phyloP scores from a whole-genome alignment of 2,329 filamentous ascomycete species.

The Aspergillus eucalypticola region DNA sequence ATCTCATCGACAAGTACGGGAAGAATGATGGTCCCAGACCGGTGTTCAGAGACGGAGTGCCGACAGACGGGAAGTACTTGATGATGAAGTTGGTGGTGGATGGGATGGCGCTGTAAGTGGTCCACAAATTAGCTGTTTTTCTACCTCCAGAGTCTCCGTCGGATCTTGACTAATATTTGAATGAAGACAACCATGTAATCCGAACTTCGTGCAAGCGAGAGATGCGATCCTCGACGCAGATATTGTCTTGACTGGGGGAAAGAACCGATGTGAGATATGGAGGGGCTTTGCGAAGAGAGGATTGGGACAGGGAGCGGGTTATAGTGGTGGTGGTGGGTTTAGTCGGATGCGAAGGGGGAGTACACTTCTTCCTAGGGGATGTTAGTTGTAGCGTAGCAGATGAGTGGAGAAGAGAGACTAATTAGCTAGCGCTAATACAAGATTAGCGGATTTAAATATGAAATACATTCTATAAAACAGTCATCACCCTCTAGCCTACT shows the following conservation, averaged over 20 bases:
- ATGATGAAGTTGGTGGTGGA: slow-evolving; percentile 20
- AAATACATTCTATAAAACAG: too few species aligned
- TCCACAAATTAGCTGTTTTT: too few species aligned
- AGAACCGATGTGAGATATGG: slow-evolving; percentile 21
- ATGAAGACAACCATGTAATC: slow-evolving; percentile 20
- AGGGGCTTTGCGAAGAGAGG: slow-evolving; percentile 19
- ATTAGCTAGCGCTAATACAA: too few species aligned
- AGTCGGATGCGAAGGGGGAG: neutral
- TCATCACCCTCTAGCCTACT: neutral
- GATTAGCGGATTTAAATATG: too few species aligned
- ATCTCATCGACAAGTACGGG: slow-evolving; percentile 20
- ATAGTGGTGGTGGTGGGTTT: neutral
- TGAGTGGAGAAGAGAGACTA: neutral
- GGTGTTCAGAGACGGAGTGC: slow-evolving; percentile 1
- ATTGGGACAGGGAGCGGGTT: slow-evolving; percentile 10
- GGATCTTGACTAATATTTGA: neutral
- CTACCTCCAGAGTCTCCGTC: too few species aligned
- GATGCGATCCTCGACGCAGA: slow-evolving; percentile 21
- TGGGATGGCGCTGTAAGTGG: slow-evolving; percentile 19
- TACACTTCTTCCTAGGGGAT: neutral
- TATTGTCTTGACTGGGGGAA: slow-evolving; percentile 10
- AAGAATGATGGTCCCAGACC: slow-evolving; percentile 14
- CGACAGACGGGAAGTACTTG: slow-evolving; percentile 19
- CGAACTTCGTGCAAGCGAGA: slow-evolving; percentile 17
- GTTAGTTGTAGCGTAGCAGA: neutral